Percentiles rank a stretch among this genome's conserved stretches.
Evolutionary conservation across 805 yeast species (phyloP).

Genomic region (Henningerozyma blattae): DNA sequence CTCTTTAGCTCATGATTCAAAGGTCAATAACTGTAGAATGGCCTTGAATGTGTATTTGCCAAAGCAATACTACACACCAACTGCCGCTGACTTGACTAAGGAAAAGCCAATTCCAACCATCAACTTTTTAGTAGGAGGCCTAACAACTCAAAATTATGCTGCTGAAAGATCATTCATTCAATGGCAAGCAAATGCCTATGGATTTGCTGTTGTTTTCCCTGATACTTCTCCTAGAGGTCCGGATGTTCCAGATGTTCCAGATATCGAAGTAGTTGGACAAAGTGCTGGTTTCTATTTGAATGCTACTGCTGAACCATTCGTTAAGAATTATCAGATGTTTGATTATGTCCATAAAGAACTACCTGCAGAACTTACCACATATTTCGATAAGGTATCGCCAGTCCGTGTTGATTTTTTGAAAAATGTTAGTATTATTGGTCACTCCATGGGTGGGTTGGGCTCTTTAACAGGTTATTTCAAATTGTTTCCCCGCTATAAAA

Average conservation of each 20-base stretch:
- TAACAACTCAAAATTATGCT: slow-evolving; percentile 90
- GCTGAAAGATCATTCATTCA: slow-evolving; percentile 87
- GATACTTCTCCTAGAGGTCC: slow-evolving; percentile 93
- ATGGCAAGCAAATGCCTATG: slow-evolving; percentile 65
- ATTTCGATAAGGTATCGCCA: slow-evolving; percentile 25
- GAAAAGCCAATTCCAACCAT: slow-evolving; percentile 78
- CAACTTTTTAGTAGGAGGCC: slow-evolving; percentile 74
- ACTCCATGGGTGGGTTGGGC: slow-evolving; percentile 98
- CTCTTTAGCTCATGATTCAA: slow-evolving; percentile 75
- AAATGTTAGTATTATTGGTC: slow-evolving; percentile 76
- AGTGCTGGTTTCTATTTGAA: slow-evolving; percentile 94
- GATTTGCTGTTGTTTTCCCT: slow-evolving; percentile 84
- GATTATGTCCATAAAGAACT: slow-evolving; percentile 70
- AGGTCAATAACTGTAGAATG: slow-evolving; percentile 58
- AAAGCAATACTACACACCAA: slow-evolving; percentile 27
- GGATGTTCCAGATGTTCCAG: slow-evolving; percentile 48
- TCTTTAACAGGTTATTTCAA: slow-evolving; percentile 61
- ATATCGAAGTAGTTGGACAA: slow-evolving; percentile 76
- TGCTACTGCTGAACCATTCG: slow-evolving; percentile 66
- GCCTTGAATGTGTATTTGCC: slow-evolving; percentile 79
- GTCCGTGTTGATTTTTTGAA: slow-evolving; percentile 43
- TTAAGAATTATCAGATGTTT: slow-evolving; percentile 72
- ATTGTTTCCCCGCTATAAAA: slow-evolving; percentile 50
- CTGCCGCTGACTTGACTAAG: no score
- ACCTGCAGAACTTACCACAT: slow-evolving; percentile 36